Evolutionary conservation across 164 flowering plant species (phyloP), one percentile per base, ranked within the genome.

Genomic region (Aristolochia fimbriata): DNA sequence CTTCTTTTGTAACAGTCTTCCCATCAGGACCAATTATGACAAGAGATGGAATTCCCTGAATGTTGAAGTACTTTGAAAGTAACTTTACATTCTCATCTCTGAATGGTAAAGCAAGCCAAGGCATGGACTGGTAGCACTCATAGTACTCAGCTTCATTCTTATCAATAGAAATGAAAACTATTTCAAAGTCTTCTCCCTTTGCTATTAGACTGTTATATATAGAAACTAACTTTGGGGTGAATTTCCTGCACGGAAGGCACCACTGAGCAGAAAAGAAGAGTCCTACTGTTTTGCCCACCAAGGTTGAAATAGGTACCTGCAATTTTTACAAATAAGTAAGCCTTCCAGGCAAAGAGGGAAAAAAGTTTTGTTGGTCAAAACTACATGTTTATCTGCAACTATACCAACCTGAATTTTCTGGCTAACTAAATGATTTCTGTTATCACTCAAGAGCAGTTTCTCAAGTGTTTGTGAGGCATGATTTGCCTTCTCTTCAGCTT

Each of bases 241-340:
- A 84, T 48, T 85, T 76, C 15, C 41, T 68, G 8, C 84, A 72
- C 9, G 93, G 96, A 16, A 72, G 57, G 58, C 96, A 83, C 91
- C 90, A 83, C 50, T 70, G 73, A 22, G 88, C 90, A 6, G 88
- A 83, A 75, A 88, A 88, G 65, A 76, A 86, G n/a, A 88, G 76
- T 19, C 93, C 96, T 17, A 86, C 57, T 3, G 88, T 86, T 68
- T 83, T 86, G 22, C 96, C 90, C 4, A 65, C 68, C 65, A 88
- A 68, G n/a, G 74, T 70, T 55, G 75, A 59, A 25, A 73, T 54
- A 41, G 68, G 68, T 41, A 73, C 73, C 75, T 72, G 75, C 68
- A 65, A 21, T 13, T 48, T 55, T 20, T 43, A 57, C 30, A 52
- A 27, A 47, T 63, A 19, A 63, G 60, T 53, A 58, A 45, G 13